Conservation (phyloP, 2,329 filamentous ascomycete species). For the Colletotrichum gigasporum region DNA sequence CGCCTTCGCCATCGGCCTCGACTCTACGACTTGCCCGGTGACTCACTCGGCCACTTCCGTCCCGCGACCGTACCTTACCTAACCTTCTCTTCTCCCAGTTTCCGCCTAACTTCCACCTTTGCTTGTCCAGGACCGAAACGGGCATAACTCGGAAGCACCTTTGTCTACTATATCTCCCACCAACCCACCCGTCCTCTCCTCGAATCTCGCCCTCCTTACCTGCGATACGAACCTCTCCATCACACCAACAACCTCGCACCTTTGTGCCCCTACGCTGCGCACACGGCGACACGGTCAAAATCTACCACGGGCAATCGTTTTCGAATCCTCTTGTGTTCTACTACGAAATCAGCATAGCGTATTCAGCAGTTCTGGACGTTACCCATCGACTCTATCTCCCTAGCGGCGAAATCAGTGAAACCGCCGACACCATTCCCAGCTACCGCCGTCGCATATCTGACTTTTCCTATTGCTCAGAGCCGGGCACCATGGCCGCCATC, state of each 20-base stretch:
- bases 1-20: not conserved
- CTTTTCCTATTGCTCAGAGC: not conserved
- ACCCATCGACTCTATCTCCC: too few species aligned
- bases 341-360: too few species aligned
- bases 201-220: not conserved
- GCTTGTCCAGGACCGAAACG: not conserved
- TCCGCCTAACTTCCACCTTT: not conserved
- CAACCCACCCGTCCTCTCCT: not conserved
- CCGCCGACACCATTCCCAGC: too few species aligned
- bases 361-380: too few species aligned
- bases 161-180: not conserved
- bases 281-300: too few species aligned
- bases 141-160: not conserved
- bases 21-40: conserved; percentile 3
- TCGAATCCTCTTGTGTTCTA: too few species aligned
- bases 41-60: conserved; percentile 27
- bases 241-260: not conserved
- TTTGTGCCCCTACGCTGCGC: too few species aligned
- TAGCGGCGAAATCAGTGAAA: too few species aligned
- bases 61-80: not conserved
- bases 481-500: conserved; percentile 36
- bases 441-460: too few species aligned
- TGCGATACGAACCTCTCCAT: not conserved
- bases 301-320: too few species aligned
- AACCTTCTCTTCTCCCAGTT: not conserved